Conservation (phyloP, 495 filamentous ascomycete genomes). For the Trypethelium eluteriae region DNA sequence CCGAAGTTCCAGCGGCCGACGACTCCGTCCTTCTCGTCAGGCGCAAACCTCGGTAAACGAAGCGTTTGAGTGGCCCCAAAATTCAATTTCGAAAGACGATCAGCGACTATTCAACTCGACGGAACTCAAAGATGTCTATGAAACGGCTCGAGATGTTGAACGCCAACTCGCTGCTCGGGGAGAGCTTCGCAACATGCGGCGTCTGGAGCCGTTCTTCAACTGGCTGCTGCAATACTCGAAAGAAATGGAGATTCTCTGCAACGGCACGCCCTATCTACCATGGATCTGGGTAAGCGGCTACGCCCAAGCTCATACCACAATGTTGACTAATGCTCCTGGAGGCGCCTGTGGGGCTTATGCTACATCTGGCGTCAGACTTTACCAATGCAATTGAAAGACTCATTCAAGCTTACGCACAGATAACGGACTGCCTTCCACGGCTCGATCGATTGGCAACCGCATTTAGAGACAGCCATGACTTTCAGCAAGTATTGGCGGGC, state of each 20-base stretch:
- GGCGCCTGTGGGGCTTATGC: not conserved
- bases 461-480: not conserved
- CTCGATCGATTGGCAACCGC: not conserved
- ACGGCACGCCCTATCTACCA: slow-evolving; percentile 20
- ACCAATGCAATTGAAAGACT: not conserved
- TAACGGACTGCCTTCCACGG: not conserved
- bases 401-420: not conserved
- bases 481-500: not conserved
- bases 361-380: not conserved
- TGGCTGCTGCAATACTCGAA: slow-evolving; percentile 21
- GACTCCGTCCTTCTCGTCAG: not conserved
- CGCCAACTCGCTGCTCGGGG: slow-evolving; percentile 14
- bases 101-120: not conserved
- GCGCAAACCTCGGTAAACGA: not conserved
- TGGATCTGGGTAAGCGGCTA: slow-evolving; percentile 18
- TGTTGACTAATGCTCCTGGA: not conserved
- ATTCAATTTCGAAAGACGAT: not conserved
- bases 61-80: not conserved
- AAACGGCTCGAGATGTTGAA: slow-evolving; percentile 15
- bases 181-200: slow-evolving; percentile 17
- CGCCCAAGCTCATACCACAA: not conserved
- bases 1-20: not conserved
- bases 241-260: slow-evolving; percentile 19
- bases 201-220: slow-evolving; percentile 17
- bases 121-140: not conserved